A percentile compares a stretch with the other conserved stretches of the same genome.
phyloP scores from a whole-genome alignment of 1,284 basidiomycete species.

The Trichosporon asahii region DNA sequence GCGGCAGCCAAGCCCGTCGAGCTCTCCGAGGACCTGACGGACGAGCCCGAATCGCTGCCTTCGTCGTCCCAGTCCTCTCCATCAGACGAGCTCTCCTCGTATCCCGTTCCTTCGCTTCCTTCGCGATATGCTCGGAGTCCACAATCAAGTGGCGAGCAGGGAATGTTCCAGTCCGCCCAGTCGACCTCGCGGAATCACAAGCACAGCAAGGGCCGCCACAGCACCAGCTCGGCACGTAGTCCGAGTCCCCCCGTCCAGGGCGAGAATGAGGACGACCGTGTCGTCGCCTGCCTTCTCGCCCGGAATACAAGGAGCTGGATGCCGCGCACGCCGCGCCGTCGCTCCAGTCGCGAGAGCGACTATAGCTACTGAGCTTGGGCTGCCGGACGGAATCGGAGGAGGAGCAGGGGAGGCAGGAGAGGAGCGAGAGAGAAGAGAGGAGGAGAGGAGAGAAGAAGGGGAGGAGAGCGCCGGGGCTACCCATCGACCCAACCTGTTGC shows the following conservation, averaged over 20 bases:
- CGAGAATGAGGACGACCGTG: background rate
- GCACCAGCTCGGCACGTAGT: background rate
- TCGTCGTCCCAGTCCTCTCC: background rate
- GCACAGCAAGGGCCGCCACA: background rate
- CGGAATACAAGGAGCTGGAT: background rate
- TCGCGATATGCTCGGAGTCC: background rate
- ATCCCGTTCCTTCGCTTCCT: too few species aligned
- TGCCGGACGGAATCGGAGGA: too few species aligned
- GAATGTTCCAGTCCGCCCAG: background rate
- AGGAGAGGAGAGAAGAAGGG: too few species aligned
- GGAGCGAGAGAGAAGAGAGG: too few species aligned
- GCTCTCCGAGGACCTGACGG: background rate
- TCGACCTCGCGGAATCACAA: background rate
- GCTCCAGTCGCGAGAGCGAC: background rate
- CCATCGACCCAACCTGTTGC: background rate
- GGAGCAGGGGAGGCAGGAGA: too few species aligned
- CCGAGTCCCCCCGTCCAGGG: background rate
- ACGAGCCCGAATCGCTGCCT: background rate
- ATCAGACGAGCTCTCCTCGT: background rate
- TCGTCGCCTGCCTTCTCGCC: background rate
- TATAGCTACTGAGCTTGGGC: background rate
- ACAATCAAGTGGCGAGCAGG: background rate
- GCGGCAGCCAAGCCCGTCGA: background rate
- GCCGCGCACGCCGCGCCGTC: background rate
- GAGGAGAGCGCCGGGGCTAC: background rate